Evolutionary conservation across 495 filamentous ascomycete species (phyloP), one percentile per base, ranked within the genome.

Genomic region (Pyrenula aspistea): DNA sequence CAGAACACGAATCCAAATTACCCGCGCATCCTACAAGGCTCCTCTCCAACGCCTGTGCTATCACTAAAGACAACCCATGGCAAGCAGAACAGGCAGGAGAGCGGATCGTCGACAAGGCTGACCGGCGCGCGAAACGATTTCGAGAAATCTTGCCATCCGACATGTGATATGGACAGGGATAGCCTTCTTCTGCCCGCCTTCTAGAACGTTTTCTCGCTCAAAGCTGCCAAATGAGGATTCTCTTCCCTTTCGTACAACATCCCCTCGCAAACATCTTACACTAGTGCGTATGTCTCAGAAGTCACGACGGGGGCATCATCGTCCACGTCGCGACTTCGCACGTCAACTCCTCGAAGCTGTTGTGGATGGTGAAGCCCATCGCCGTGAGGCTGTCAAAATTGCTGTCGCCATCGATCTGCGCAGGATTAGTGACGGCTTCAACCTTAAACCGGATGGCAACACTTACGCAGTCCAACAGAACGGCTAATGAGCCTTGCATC

Each of bases 331-430:
- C 82, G 22, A 85, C 83, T 54, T 87, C 82, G 68, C 86, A 91
- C 51, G 81, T 84, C 53, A 90, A 78, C 68, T 93, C 87, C 65
- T 93, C 88, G 62, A 87, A 93, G 53, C 71, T 83, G 68, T 91
- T 82, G 57, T 90, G 69, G 53, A 85, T 79, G 49, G 75, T 83
- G 57, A 91, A 92, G 3, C 88, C 88, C 81, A 93, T 87, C 0
- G 81, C 82, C 21, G 79, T 74, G 49, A 93, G 67, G 56, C 80
- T 81, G 61, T 91, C 88, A 57, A 82, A 78, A 53, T 82, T 79
- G 51, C 85, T 85, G 54, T 90, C 86, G 20, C 79, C 77, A 57
- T 86, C 83, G 65, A 87, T 83, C 84, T 88, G 58, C 36, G 53
- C n/a, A n/a, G n/a, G n/a, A n/a, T n/a, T n/a, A n/a, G 49, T 22